Percentiles rank a stretch among this genome's conserved stretches.
Conservation (phyloP, 345 rosid species). For the Eucalyptus sp. region DNA sequence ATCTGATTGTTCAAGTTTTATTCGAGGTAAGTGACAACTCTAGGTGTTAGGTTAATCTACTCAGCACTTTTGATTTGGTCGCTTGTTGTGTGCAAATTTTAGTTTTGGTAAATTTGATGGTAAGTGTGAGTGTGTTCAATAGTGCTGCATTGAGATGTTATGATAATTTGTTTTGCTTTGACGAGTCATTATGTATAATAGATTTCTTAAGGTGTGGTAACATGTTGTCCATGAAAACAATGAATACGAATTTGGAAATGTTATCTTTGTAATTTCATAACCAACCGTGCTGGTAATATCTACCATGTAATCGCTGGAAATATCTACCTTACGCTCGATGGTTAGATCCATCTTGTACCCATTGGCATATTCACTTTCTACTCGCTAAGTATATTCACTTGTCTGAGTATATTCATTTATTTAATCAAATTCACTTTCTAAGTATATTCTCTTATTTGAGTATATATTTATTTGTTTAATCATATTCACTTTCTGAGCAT, state of each 20-base stretch:
- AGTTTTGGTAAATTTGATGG: background rate
- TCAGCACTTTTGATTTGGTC: background rate
- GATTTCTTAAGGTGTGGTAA: background rate
- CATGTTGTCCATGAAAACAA: background rate
- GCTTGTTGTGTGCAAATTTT: background rate
- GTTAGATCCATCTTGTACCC: background rate
- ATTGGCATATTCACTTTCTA: no score
- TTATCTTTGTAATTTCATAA: background rate
- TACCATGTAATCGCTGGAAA: background rate
- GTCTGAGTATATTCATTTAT: no score
- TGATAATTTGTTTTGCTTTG: background rate
- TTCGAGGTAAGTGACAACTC: background rate
- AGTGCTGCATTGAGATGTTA: background rate
- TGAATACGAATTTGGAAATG: background rate
- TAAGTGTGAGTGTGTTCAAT: background rate
- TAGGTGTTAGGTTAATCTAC: background rate
- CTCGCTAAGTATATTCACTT: background rate
- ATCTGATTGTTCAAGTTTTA: background rate
- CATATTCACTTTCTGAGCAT: no score
- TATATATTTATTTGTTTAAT: no score
- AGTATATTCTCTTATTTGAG: no score
- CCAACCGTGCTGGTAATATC: background rate
- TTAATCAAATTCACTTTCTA: no score
- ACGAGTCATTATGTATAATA: background rate
- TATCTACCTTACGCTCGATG: no score